phyloP scores from a whole-genome alignment of 768 basidiomycete genomes.

The Amylocystis lapponica region DNA sequence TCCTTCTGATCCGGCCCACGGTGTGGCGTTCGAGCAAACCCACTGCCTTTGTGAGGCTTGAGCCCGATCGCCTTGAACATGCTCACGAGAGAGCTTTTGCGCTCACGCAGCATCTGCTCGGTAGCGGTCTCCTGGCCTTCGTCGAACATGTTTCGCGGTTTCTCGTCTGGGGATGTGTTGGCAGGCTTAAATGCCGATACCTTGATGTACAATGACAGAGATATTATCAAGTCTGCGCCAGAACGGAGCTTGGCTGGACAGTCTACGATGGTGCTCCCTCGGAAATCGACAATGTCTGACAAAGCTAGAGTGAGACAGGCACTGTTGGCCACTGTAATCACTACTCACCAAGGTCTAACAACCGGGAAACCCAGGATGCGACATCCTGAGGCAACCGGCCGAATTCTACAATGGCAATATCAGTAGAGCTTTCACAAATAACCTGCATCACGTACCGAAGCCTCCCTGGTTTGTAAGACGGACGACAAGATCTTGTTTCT shows the following conservation, averaged over 20 bases:
- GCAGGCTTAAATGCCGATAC: slow-evolving; percentile 58
- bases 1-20: slow-evolving; percentile 34
- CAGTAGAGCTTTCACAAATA: neutral
- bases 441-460: slow-evolving; percentile 42
- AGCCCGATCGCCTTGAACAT: slow-evolving; percentile 73
- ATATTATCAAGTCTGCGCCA: slow-evolving; percentile 73
- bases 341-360: slow-evolving; percentile 61
- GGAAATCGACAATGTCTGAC: slow-evolving; percentile 61
- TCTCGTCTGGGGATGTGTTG: slow-evolving; percentile 28
- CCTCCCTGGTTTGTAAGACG: slow-evolving; percentile 59
- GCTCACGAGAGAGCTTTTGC: slow-evolving; percentile 67
- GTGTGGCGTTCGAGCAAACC: slow-evolving; percentile 14
- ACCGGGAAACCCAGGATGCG: slow-evolving; percentile 66
- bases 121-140: slow-evolving; percentile 77
- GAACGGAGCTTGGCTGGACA: slow-evolving; percentile 67
- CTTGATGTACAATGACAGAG: slow-evolving; percentile 66
- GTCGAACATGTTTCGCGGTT: slow-evolving; percentile 46
- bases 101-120: slow-evolving; percentile 73
- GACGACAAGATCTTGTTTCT: slow-evolving; percentile 63
- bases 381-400: slow-evolving; percentile 68
- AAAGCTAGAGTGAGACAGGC: neutral
- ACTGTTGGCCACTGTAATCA: neutral
- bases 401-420: slow-evolving; percentile 46
- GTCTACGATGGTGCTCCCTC: slow-evolving; percentile 67
- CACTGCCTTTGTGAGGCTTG: slow-evolving; percentile 40